Evolutionary conservation across 1,284 basidiomycete genomes (phyloP).

Genomic region (Pseudozyma pruni): DNA sequence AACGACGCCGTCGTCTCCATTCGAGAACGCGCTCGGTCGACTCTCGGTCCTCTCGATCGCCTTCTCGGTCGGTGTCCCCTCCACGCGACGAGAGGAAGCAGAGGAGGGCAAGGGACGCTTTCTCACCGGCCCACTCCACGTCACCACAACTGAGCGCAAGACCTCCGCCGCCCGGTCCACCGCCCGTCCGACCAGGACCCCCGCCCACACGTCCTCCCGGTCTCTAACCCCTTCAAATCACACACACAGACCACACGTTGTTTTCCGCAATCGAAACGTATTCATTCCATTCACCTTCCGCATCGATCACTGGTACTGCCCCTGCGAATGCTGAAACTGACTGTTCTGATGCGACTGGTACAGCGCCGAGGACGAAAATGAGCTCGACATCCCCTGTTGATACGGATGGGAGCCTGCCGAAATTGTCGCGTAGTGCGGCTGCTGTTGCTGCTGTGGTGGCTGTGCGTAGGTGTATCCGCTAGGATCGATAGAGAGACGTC

Average conservation of each 20-base stretch:
- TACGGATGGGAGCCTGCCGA: conserved; percentile 3
- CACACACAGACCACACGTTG: background rate
- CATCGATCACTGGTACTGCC: conserved; percentile 8
- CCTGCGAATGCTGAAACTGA: conserved; percentile 15
- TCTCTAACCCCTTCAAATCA: conserved; percentile 10
- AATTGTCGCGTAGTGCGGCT: conserved; percentile 3
- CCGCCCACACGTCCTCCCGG: conserved; percentile 41
- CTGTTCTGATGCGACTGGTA: conserved; percentile 25
- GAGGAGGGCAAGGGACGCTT: conserved; percentile 5
- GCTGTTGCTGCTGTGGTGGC: conserved; percentile 13
- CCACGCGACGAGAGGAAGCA: background rate
- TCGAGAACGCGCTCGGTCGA: conserved; percentile 1
- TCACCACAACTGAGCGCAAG: conserved; percentile 4
- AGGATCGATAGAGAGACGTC: no score
- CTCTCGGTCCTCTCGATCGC: conserved; percentile 20
- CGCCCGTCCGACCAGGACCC: conserved; percentile 30
- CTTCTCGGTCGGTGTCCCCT: background rate
- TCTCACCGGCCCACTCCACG: conserved; percentile 12
- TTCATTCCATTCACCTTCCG: background rate
- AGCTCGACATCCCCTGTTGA: conserved; percentile 1
- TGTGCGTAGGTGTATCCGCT: background rate
- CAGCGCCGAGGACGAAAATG: conserved; percentile 14
- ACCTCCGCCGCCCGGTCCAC: conserved; percentile 23
- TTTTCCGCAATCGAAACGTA: no score
- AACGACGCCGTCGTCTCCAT: background rate